These are phyloP conservation scores for Starmerella sirachaensis DNA, from an alignment of 805 yeast species.

Conservation along the genomic window DNA sequence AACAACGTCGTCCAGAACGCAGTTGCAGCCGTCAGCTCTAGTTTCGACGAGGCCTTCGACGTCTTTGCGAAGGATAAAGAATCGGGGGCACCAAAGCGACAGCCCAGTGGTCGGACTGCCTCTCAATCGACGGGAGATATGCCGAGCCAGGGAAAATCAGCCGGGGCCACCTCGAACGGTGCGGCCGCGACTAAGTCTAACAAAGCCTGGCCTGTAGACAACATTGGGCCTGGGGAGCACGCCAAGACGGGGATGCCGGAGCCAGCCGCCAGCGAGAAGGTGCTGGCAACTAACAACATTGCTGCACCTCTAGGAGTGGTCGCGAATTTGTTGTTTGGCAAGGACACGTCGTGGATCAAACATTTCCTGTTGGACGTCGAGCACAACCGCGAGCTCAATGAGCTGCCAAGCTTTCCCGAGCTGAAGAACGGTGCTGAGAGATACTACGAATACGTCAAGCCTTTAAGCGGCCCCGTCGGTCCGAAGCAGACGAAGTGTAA, in stretches of 20 bases:
- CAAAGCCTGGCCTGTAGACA: constrained; percentile 26
- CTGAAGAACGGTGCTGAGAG: constrained; percentile 28
- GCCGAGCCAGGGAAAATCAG: too few species aligned
- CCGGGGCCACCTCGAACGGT: too few species aligned
- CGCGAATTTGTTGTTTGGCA: constrained; percentile 59
- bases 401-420: constrained; percentile 21
- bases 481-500: constrained; percentile 79
- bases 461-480: constrained; percentile 70
- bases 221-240: constrained; percentile 35
- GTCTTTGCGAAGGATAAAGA: background rate
- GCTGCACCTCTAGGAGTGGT: constrained; percentile 70
- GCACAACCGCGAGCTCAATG: constrained; percentile 26
- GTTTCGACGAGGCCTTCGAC: constrained; percentile 1
- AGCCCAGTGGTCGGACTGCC: background rate
- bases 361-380: constrained; percentile 30
- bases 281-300: constrained; percentile 41
- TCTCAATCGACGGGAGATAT: background rate
- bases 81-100: background rate
- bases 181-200: too few species aligned
- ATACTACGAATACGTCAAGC: constrained; percentile 55
- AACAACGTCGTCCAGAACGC: constrained; percentile 1
- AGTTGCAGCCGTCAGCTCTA: constrained; percentile 5
- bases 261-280: constrained; percentile 38
- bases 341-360: constrained; percentile 35
- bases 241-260: constrained; percentile 42